Conservation (phyloP, 176 grass and related monocot species). For the Typha latifolia region DNA sequence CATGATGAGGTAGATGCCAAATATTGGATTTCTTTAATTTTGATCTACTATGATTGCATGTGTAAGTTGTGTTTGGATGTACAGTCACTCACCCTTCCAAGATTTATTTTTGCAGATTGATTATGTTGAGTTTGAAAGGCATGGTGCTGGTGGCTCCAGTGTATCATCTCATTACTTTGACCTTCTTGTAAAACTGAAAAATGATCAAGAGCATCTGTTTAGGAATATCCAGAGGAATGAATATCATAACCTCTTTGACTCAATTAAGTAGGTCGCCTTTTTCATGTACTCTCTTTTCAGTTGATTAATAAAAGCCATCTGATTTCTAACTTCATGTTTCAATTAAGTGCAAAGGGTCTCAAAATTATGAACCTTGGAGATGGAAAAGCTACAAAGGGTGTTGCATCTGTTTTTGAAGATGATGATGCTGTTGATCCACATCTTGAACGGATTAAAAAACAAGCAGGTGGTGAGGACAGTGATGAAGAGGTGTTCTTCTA, state of each 20-base stretch:
- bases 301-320: background rate
- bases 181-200: constrained; percentile 64
- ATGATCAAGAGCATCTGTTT: constrained; percentile 80
- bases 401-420: constrained; percentile 11
- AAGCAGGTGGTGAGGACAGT: constrained; percentile 18
- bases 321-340: background rate
- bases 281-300: background rate
- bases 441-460: constrained; percentile 18
- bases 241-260: constrained; percentile 83
- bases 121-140: constrained; percentile 75
- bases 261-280: constrained; percentile 46
- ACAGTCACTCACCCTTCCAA: no score
- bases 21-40: no score
- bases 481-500: constrained; percentile 19
- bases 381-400: constrained; percentile 6
- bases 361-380: constrained; percentile 24
- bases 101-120: constrained; percentile 43
- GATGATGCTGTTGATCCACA: constrained; percentile 27
- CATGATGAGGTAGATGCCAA: constrained; percentile 18
- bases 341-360: constrained; percentile 12
- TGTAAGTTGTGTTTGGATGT: no score
- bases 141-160: constrained; percentile 57
- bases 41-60: no score
- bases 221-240: constrained; percentile 88
- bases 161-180: constrained; percentile 85